phyloP scores from a whole-genome alignment of 2,329 filamentous ascomycete genomes.

The Nemania diffusa region DNA sequence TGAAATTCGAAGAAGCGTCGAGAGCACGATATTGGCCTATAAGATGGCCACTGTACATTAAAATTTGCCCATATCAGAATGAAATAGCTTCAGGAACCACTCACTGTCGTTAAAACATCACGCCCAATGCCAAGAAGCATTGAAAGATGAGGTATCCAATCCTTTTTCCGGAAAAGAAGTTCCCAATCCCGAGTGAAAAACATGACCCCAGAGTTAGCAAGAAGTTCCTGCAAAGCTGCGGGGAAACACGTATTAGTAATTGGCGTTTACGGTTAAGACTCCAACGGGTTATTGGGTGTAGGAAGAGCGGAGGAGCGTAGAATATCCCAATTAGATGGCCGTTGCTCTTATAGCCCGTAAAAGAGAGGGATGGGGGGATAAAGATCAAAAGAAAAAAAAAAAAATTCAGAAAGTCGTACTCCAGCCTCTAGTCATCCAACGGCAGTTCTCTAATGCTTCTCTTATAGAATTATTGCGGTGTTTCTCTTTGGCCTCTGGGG shows the following conservation, averaged over 20 bases:
- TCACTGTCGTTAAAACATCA: constrained; percentile 12
- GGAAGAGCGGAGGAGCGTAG: not conserved
- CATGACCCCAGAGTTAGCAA: constrained; percentile 6
- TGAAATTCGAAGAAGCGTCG: not conserved
- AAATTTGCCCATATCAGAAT: not conserved
- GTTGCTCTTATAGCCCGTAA: not conserved
- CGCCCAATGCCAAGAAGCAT: constrained; percentile 12
- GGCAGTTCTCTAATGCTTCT: not conserved
- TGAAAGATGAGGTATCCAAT: constrained; percentile 8
- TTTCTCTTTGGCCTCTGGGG: not conserved
- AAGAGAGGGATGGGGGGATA: too few species aligned
- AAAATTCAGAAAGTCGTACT: not conserved
- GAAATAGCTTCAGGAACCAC: not conserved
- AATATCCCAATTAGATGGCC: not conserved
- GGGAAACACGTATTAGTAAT: not conserved
- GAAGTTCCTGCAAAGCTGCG: constrained; percentile 5
- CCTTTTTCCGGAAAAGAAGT: not conserved
- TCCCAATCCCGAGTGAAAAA: constrained; percentile 10
- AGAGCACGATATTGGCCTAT: not conserved
- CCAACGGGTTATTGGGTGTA: not conserved
- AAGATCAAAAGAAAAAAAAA: not conserved
- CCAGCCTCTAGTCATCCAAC: constrained; percentile 1
- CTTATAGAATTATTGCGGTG: not conserved
- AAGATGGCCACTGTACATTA: not conserved
- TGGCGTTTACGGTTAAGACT: not conserved